These are phyloP conservation scores for Starmerella scarabaei DNA, from an alignment of 805 yeast species.

Conservation along the genomic window DNA sequence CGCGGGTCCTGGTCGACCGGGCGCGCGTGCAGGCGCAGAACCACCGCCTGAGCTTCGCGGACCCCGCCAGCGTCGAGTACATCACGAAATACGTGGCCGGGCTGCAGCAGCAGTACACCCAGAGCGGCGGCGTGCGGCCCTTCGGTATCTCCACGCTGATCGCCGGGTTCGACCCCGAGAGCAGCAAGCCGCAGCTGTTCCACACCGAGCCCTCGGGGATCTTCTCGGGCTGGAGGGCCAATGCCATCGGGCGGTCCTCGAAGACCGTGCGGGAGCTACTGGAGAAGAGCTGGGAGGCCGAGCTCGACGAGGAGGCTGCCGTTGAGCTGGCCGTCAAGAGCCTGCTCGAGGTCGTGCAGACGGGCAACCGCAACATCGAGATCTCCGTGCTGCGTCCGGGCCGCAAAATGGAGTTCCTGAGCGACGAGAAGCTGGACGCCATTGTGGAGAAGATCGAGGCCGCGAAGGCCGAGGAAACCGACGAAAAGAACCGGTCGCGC, in stretches of 20 bases:
- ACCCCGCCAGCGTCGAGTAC: constrained; percentile 82
- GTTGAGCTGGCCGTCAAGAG: constrained; percentile 73
- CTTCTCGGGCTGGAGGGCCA: constrained; percentile 95
- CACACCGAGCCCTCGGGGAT: constrained; percentile 98
- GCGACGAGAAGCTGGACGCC: constrained; percentile 57
- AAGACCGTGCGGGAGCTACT: constrained; percentile 91
- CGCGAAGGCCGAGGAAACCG: constrained; percentile 65
- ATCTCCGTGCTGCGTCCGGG: constrained; percentile 73
- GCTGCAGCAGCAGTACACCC: constrained; percentile 92
- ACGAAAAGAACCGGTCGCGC: constrained; percentile 27
- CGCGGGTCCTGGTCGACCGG: constrained; percentile 83
- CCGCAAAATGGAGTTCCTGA: constrained; percentile 41
- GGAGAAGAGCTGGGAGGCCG: constrained; percentile 67
- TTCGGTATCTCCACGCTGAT: constrained; percentile 91
- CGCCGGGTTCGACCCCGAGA: constrained; percentile 89
- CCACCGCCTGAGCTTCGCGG: constrained; percentile 85
- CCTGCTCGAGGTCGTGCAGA: constrained; percentile 89
- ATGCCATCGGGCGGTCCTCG: constrained; percentile 87
- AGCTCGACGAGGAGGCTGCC: constrained; percentile 54
- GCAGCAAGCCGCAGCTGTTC: constrained; percentile 65
- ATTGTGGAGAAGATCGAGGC: constrained; percentile 73
- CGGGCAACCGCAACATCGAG: constrained; percentile 94
- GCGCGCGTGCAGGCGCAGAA: constrained; percentile 96
- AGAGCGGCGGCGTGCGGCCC: constrained; percentile 96
- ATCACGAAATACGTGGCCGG: constrained; percentile 94